phyloP scores from a whole-genome alignment of 2,329 filamentous ascomycete species.

The Fusarium floridanum region DNA sequence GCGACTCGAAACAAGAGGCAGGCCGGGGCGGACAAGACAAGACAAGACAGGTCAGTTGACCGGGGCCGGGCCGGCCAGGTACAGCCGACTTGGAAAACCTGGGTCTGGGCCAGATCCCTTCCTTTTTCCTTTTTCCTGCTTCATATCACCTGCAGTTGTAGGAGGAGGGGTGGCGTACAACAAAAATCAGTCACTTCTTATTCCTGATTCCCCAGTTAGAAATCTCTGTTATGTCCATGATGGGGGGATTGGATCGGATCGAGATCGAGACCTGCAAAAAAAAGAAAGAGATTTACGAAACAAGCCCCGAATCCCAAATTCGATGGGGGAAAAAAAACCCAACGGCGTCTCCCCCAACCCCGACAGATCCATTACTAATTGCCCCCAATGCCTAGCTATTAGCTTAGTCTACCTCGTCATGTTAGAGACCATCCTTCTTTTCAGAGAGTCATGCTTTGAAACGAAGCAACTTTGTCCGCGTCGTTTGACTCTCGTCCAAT shows the following conservation, averaged over 20 bases:
- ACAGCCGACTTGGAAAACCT: neutral
- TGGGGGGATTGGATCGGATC: neutral
- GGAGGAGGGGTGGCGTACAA: constrained; percentile 7
- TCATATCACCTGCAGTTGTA: constrained; percentile 12
- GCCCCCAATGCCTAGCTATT: neutral
- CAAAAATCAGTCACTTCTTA: neutral
- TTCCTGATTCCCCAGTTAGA: neutral
- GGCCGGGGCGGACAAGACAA: neutral
- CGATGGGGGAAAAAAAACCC: neutral
- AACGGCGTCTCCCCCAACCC: constrained; percentile 3
- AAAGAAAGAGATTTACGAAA: neutral
- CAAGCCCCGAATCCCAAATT: constrained; percentile 12
- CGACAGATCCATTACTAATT: neutral
- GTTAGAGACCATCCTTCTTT: constrained; percentile 1
- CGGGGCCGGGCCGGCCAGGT: constrained; percentile 36
- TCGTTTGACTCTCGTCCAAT: neutral
- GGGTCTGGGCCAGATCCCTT: constrained; percentile 32
- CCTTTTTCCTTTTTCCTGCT: neutral
- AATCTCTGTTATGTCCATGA: neutral
- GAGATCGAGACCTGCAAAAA: neutral
- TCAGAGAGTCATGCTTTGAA: constrained; percentile 3
- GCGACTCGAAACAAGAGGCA: constrained; percentile 2
- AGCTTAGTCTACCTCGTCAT: constrained; percentile 18
- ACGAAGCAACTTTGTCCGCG: neutral
- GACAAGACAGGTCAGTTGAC: neutral